Evolutionary conservation across 169 alveolate genomes (phyloP).

Genomic region (Cryptosporidium meleagridis): DNA sequence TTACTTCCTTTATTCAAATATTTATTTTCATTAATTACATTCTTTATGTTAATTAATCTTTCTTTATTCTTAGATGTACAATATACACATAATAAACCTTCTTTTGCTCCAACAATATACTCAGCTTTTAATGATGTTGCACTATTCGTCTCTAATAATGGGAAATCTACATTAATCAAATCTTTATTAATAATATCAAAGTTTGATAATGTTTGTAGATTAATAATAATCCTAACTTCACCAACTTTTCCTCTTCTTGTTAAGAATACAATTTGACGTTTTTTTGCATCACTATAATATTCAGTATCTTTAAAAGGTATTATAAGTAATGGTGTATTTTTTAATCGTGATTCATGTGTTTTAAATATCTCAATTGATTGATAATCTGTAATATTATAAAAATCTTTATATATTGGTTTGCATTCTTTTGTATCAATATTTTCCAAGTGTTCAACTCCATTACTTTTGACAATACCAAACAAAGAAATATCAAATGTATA

Average conservation of each 20-base stretch:
- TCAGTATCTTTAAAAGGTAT: constrained; percentile 74
- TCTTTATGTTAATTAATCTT: neutral
- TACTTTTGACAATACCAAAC: constrained; percentile 17
- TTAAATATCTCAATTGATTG: constrained; percentile 69
- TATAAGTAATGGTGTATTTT: constrained; percentile 44
- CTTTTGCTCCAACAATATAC: constrained; percentile 59
- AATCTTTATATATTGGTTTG: constrained; percentile 56
- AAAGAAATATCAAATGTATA: constrained; percentile 63
- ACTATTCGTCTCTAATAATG: constrained; percentile 27
- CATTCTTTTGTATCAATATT: constrained; percentile 46
- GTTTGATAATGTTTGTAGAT: constrained; percentile 59
- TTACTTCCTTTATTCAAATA: constrained; percentile 30
- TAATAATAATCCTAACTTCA: constrained; percentile 55
- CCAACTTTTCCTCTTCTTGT: constrained; percentile 73
- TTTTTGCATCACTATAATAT: constrained; percentile 57
- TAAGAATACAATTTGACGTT: constrained; percentile 48
- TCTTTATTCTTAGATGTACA: constrained; percentile 48
- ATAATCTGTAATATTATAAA: constrained; percentile 58
- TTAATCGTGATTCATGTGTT: neutral
- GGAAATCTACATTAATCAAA: constrained; percentile 62
- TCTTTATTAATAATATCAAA: constrained; percentile 60
- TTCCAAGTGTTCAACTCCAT: constrained; percentile 31
- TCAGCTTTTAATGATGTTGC: constrained; percentile 73
- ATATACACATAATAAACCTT: constrained; percentile 43
- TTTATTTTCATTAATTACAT: constrained; percentile 13